Percentiles rank a stretch among this genome's conserved stretches.
Evolutionary conservation across 2,329 filamentous ascomycete species (phyloP).

Genomic region (Sclerotinia minor): DNA sequence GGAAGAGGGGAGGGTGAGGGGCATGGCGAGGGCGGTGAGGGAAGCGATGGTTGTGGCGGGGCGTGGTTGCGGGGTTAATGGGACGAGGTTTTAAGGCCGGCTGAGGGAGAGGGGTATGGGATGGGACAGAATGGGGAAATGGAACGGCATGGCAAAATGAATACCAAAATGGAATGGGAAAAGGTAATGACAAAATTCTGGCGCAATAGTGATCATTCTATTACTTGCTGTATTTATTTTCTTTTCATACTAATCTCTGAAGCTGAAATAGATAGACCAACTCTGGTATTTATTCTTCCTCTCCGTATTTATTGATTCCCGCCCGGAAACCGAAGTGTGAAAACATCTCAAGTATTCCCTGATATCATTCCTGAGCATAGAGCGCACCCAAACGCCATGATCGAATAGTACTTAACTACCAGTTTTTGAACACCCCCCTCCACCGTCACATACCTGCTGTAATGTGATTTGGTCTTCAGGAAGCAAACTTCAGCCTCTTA

Average conservation of each 20-base stretch:
- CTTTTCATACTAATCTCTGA: background rate
- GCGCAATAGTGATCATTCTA: background rate
- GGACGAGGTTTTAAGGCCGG: constrained; percentile 44
- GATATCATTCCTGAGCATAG: constrained; percentile 9
- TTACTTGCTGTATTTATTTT: background rate
- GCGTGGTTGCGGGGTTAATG: constrained; percentile 53
- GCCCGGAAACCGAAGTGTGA: background rate
- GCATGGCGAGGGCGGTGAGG: constrained; percentile 67
- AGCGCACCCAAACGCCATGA: constrained; percentile 8
- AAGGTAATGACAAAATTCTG: background rate
- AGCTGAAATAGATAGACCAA: background rate
- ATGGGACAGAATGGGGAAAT: background rate
- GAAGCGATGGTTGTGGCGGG: constrained; percentile 71
- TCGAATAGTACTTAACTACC: background rate
- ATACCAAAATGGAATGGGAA: background rate
- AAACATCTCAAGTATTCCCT: constrained; percentile 2
- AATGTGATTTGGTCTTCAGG: background rate
- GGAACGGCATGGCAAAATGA: background rate
- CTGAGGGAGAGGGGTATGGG: background rate
- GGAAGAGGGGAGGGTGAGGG: constrained; percentile 70
- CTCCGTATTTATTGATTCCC: background rate
- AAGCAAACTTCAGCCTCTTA: constrained; percentile 34
- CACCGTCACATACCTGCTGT: background rate
- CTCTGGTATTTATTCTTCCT: background rate
- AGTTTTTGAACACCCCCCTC: background rate